Evolutionary conservation across 495 filamentous ascomycete species (phyloP).

Genomic region (Pseudevernia furfuracea): DNA sequence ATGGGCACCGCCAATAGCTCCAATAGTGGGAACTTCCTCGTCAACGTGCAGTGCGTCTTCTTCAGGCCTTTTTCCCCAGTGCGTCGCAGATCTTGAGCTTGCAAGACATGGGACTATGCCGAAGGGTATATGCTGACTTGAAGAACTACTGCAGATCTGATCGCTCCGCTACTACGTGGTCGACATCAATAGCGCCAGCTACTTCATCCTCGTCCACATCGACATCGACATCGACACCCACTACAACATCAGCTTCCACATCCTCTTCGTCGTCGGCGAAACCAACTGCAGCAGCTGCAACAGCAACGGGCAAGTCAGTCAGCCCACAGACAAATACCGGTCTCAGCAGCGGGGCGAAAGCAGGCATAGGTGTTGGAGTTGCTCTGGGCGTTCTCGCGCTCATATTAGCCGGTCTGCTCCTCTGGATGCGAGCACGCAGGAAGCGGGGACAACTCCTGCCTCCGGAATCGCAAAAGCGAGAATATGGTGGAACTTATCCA

Average conservation of each 20-base stretch:
- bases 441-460: not conserved
- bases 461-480: not conserved
- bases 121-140: not conserved
- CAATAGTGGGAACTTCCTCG: constrained; percentile 1
- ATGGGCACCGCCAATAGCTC: not conserved
- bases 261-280: not conserved
- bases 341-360: not conserved
- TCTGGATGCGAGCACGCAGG: constrained; percentile 1
- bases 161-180: not conserved
- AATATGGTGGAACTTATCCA: not conserved
- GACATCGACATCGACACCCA: not conserved
- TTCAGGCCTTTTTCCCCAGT: not conserved
- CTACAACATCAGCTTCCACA: not conserved
- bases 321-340: not conserved
- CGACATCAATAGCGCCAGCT: not conserved
- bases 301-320: not conserved
- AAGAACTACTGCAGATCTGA: not conserved
- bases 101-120: not conserved
- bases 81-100: not conserved
- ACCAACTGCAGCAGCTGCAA: not conserved
- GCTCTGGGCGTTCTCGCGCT: not conserved
- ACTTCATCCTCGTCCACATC: not conserved
- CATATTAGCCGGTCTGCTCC: not conserved
- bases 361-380: not conserved
- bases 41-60: not conserved